phyloP scores from a whole-genome alignment of 2,329 filamentous ascomycete species.

The Echinosphaeria canescens region DNA sequence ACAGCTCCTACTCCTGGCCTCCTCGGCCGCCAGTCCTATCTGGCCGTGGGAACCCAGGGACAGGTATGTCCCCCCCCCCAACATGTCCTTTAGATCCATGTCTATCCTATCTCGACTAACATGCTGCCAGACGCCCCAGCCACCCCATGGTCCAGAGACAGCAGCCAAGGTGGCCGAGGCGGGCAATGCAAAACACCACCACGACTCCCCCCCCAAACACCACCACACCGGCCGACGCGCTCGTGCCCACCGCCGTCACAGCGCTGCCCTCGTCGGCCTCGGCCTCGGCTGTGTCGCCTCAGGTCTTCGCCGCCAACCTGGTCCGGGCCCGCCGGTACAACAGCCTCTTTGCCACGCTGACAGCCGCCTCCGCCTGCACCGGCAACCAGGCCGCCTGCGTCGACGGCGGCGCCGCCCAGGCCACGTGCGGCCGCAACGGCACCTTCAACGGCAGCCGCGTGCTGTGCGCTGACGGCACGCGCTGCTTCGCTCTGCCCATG shows the following conservation, averaged over 20 bases:
- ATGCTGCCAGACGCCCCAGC: background rate
- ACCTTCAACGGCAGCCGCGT: constrained; percentile 19
- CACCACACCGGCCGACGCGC: constrained; percentile 1
- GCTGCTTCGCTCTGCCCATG: constrained; percentile 33
- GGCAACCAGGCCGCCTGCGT: constrained; percentile 28
- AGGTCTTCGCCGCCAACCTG: constrained; percentile 21
- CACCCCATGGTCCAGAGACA: background rate
- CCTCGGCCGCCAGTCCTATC: background rate
- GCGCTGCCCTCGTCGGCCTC: constrained; percentile 8
- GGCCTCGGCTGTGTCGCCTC: constrained; percentile 17
- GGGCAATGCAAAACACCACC: background rate
- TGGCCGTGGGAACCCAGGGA: background rate
- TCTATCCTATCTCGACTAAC: no score
- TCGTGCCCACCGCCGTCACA: constrained; percentile 19
- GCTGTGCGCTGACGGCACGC: constrained; percentile 11
- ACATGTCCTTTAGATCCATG: no score
- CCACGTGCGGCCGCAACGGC: constrained; percentile 18
- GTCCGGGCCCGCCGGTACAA: constrained; percentile 22
- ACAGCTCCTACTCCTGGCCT: background rate
- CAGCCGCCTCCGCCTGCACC: constrained; percentile 21
- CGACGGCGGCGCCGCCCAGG: constrained; percentile 21
- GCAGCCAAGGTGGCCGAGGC: background rate
- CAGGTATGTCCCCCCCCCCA: background rate
- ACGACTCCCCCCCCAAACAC: background rate
- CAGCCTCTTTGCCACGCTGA: constrained; percentile 19